Evolutionary conservation across 345 rosid species (phyloP), one percentile per base, ranked within the genome.

Genomic region (Populus deltoides): DNA sequence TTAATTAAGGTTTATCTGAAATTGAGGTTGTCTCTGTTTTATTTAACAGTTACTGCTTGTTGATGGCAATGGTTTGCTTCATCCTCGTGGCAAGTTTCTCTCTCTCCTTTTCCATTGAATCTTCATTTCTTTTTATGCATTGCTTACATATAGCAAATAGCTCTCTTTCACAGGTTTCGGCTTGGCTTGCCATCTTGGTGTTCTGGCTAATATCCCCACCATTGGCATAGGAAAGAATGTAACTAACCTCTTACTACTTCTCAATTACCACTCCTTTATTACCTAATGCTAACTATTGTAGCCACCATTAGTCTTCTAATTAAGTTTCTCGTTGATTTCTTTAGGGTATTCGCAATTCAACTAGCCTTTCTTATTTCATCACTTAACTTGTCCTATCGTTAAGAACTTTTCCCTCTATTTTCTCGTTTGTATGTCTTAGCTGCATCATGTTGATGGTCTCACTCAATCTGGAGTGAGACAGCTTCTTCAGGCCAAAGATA

Each of bases 31-130:
- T 45, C 36, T 53, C 2, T 65, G 0, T 70, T n/a, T 70, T 22
- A 20, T 68, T 36, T 65, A 20, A 72, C 91, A 95, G 98, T 85
- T 95, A 74, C 57, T 93, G 41, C 82, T 92, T 88, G 98, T 93
- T 43, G 99, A 96, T 88, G 98, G 97, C 70, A 93, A 93, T 83
- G 98, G 98, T 41, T 77, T 95, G 70, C 99, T 93, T 84, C 98
- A 96, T 85, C 94, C 99, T 65, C 90, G 93, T 87, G 98, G 99
- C 88, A 83, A 81, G 86, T 78, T 71, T 57, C 51, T 68, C 39
- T 76, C 18, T 66, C 73, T 13, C 45, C 2, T 68, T 45, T 17
- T 25, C 15, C 31, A 29, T 63, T 24, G 36, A 25, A 63, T 63
- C 31, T 11, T 24, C 15, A 12, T 27, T 63, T 12, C 29, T 63